Conservation (phyloP, 2,329 filamentous ascomycete genomes). For the Pestalotiopsis sp. region DNA sequence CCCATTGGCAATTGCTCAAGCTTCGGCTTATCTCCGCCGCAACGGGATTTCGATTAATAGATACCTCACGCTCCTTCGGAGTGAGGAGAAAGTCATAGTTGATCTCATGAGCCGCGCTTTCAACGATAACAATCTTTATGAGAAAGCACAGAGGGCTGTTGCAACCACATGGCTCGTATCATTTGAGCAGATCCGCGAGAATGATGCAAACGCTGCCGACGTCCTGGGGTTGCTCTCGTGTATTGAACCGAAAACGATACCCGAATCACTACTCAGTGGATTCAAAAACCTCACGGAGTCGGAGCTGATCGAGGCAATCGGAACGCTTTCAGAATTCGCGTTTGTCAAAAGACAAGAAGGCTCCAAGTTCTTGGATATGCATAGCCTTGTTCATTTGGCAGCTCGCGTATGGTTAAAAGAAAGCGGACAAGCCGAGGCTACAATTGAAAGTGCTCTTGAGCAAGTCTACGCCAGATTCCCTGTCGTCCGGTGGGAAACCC, state of each 20-base stretch:
- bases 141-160: slow-evolving; percentile 33
- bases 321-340: background rate
- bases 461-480: background rate
- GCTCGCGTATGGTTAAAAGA: background rate
- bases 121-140: slow-evolving; percentile 33
- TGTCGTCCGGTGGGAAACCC: background rate
- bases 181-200: slow-evolving; percentile 37
- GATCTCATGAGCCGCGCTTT: slow-evolving; percentile 37
- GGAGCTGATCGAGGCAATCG: background rate
- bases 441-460: background rate
- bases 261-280: background rate
- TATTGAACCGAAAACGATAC: background rate
- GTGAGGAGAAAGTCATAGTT: slow-evolving; percentile 33
- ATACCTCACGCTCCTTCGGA: slow-evolving; percentile 37
- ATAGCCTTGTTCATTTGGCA: background rate
- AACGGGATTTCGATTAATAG: slow-evolving; percentile 24
- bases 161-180: slow-evolving; percentile 43
- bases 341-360: background rate
- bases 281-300: too few species aligned
- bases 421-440: background rate
- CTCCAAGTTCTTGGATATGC: background rate
- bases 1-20: slow-evolving; percentile 43
- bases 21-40: slow-evolving; percentile 39
- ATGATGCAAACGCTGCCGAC: slow-evolving; percentile 31
- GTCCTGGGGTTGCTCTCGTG: background rate